phyloP scores from a whole-genome alignment of 345 rosid species.

The Lagerstroemia speciosa region DNA sequence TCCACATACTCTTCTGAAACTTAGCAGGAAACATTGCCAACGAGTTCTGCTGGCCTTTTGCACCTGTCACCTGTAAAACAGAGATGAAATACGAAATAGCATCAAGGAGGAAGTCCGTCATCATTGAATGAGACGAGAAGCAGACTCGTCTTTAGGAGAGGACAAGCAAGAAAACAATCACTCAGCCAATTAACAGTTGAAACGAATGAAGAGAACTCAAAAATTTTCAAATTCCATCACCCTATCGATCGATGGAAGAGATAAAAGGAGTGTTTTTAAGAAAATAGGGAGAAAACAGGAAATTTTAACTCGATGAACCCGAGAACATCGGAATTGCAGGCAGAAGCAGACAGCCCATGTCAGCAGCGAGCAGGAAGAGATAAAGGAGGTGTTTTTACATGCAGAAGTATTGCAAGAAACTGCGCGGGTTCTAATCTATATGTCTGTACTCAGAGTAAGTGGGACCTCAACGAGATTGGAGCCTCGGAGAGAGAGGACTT shows the following conservation, averaged over 20 bases:
- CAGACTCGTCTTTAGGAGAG: not conserved
- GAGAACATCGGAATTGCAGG: not conserved
- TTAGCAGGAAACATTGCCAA: slow-evolving; percentile 85
- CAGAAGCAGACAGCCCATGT: not conserved
- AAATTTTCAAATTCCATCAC: no score
- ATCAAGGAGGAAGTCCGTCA: not conserved
- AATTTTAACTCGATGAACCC: not conserved
- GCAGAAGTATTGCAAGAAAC: not conserved
- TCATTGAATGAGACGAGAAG: not conserved
- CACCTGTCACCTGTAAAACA: slow-evolving; percentile 56
- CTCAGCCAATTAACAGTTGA: not conserved
- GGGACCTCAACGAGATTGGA: slow-evolving; percentile 82
- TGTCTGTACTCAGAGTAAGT: not conserved
- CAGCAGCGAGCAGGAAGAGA: not conserved
- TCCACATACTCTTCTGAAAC: slow-evolving; percentile 91
- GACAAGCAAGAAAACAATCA: not conserved
- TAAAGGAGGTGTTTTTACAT: not conserved
- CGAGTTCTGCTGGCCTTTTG: slow-evolving; percentile 52
- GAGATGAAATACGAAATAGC: not conserved
- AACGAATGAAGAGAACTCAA: not conserved
- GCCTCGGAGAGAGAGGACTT: slow-evolving; percentile 78
- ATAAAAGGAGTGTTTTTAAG: no score
- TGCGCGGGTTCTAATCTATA: not conserved
- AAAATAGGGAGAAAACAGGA: no score
- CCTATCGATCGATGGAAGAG: no score